Evolutionary conservation across 2,329 filamentous ascomycete genomes (phyloP).

Genomic region (Botryosphaeria dothidea): DNA sequence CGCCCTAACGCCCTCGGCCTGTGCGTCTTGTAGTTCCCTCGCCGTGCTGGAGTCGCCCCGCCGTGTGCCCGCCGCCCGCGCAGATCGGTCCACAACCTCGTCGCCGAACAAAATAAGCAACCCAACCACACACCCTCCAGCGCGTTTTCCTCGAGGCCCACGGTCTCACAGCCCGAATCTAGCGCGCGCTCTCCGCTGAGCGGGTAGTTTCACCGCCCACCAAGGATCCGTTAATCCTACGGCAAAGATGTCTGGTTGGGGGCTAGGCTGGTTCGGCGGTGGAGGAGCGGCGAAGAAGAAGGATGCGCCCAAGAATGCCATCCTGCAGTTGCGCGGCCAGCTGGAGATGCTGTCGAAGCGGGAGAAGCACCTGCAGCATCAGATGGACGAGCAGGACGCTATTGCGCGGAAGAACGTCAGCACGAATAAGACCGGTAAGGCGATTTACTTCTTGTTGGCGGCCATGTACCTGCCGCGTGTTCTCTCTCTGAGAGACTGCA

Average conservation of each 20-base stretch:
- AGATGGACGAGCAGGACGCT: constrained; percentile 90
- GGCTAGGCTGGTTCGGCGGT: constrained; percentile 82
- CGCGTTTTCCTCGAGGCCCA: not conserved
- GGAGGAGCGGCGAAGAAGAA: constrained; percentile 77
- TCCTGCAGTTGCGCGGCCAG: constrained; percentile 81
- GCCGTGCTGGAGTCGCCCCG: not conserved
- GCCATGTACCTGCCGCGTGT: not conserved
- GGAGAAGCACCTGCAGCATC: constrained; percentile 84
- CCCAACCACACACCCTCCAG: not conserved
- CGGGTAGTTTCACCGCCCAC: not conserved
- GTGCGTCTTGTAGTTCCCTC: not conserved
- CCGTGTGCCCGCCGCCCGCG: constrained; percentile 68
- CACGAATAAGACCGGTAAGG: constrained; percentile 86
- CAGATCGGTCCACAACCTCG: constrained; percentile 57
- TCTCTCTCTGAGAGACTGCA: too few species aligned
- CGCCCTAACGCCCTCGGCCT: constrained; percentile 27
- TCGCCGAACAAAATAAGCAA: constrained; percentile 51
- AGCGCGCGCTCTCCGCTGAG: not conserved
- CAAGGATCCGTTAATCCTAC: not conserved
- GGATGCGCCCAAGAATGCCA: constrained; percentile 95
- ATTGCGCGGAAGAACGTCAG: constrained; percentile 86
- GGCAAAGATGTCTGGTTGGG: constrained; percentile 45
- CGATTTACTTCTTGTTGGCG: not conserved
- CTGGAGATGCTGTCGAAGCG: constrained; percentile 98
- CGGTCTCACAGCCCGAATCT: too few species aligned